Conservation (phyloP, 140 eudicot species). For the Bidens hawaiensis region DNA sequence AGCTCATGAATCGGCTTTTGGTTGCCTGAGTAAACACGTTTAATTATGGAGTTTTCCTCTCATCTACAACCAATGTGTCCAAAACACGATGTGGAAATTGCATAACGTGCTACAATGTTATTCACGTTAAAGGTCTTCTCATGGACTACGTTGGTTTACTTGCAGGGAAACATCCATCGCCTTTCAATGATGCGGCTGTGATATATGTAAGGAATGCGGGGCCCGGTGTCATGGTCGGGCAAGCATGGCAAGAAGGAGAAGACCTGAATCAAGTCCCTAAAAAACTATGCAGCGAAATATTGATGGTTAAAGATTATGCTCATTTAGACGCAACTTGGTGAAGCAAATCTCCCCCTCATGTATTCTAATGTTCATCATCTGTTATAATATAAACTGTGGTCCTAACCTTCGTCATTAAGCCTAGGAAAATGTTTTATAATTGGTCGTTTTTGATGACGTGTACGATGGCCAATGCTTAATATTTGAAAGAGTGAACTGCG, state of each 20-base stretch:
- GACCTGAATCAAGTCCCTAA: conserved; percentile 62
- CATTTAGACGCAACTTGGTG: conserved; percentile 28
- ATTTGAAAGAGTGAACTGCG: too few species aligned
- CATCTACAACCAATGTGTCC: neutral
- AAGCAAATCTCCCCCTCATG: too few species aligned
- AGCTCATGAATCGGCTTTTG: too few species aligned
- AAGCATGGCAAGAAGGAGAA: conserved; percentile 86
- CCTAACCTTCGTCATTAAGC: neutral
- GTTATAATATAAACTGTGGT: neutral
- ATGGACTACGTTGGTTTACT: neutral
- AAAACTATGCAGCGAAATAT: conserved; percentile 66
- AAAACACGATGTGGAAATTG: neutral
- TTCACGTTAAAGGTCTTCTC: neutral
- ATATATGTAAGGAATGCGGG: conserved; percentile 61
- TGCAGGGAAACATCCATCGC: conserved; percentile 71
- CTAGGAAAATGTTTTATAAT: neutral
- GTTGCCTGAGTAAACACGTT: too few species aligned
- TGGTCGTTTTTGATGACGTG: neutral
- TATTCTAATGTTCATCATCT: neutral
- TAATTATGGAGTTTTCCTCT: neutral
- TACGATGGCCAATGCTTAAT: neutral
- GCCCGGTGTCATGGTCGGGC: conserved; percentile 84
- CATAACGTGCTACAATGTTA: neutral
- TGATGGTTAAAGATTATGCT: conserved; percentile 63
- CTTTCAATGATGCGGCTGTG: conserved; percentile 63